Conservation (phyloP, 2,329 filamentous ascomycete species). For the Paraconiothyrium brasiliense region DNA sequence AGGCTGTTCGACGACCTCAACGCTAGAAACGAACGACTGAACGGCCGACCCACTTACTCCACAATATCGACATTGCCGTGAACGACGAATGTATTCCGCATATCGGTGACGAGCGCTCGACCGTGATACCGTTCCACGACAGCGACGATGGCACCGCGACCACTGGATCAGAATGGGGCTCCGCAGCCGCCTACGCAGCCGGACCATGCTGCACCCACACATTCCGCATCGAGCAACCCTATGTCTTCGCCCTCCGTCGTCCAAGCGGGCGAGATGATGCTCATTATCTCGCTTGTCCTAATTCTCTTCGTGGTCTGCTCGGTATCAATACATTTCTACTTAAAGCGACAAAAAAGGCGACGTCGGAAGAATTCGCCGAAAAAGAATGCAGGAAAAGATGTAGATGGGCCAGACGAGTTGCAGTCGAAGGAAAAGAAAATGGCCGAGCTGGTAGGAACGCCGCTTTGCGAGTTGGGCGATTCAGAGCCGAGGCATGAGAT, state of each 20-base stretch:
- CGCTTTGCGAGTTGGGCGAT: constrained; percentile 27
- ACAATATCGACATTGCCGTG: constrained; percentile 1
- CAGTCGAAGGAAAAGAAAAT: constrained; percentile 26
- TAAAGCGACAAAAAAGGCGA: constrained; percentile 21
- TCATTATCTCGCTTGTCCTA: constrained; percentile 29
- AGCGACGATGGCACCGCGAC: constrained; percentile 18
- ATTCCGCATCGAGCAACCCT: constrained; percentile 3
- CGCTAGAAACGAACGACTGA: constrained; percentile 3
- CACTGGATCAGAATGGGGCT: constrained; percentile 22
- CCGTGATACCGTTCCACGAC: constrained; percentile 11
- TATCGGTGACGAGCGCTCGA: constrained; percentile 9
- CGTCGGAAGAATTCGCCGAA: constrained; percentile 16
- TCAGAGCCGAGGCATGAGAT: constrained; percentile 31
- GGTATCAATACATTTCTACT: constrained; percentile 23
- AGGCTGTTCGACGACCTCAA: not conserved
- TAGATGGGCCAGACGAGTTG: constrained; percentile 15
- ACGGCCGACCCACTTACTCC: not conserved
- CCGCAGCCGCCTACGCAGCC: constrained; percentile 12
- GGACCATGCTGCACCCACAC: not conserved
- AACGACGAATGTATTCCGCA: constrained; percentile 18
- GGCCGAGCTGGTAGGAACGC: constrained; percentile 24
- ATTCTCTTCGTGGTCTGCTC: constrained; percentile 26
- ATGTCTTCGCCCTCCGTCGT: constrained; percentile 21
- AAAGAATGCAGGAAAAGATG: constrained; percentile 13
- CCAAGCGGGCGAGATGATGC: constrained; percentile 30